Conservation (phyloP, 2,329 filamentous ascomycete genomes). For the Sclerotiophoma versabilis region DNA sequence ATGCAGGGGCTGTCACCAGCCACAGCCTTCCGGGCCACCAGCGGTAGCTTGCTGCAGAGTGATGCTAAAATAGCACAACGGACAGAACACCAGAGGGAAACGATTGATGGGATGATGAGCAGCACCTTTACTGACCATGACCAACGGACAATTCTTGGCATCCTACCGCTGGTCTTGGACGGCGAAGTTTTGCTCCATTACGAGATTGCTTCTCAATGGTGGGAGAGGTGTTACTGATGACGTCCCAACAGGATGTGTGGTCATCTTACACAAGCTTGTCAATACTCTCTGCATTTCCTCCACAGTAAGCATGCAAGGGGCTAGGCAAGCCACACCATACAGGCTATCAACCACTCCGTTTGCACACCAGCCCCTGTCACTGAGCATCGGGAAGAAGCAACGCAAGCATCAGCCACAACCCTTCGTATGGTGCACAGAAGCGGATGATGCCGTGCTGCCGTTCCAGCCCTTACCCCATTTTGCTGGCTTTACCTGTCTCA, state of each 20-base stretch:
- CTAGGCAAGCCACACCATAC: not conserved
- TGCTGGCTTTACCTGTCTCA: not conserved
- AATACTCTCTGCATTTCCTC: constrained; percentile 1
- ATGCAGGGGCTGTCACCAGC: constrained; percentile 13
- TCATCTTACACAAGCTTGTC: constrained; percentile 12
- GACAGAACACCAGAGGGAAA: constrained; percentile 3
- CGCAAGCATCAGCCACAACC: not conserved
- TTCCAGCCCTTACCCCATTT: not conserved
- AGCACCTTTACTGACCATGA: not conserved
- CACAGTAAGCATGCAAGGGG: not conserved
- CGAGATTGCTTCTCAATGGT: not conserved
- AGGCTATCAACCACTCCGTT: not conserved
- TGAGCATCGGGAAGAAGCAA: not conserved
- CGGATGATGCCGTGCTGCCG: constrained; percentile 3
- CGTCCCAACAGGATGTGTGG: not conserved
- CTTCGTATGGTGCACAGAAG: not conserved
- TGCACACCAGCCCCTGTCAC: not conserved
- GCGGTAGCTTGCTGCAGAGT: constrained; percentile 3
- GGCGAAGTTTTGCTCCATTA: not conserved
- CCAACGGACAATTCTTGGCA: not conserved
- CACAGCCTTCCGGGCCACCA: constrained; percentile 2
- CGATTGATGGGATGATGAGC: not conserved
- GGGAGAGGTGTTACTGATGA: not conserved
- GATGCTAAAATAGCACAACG: constrained; percentile 15
- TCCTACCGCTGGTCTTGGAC: not conserved